Evolutionary conservation across 2,329 filamentous ascomycete genomes (phyloP).

Genomic region (Fusarium torulosum): DNA sequence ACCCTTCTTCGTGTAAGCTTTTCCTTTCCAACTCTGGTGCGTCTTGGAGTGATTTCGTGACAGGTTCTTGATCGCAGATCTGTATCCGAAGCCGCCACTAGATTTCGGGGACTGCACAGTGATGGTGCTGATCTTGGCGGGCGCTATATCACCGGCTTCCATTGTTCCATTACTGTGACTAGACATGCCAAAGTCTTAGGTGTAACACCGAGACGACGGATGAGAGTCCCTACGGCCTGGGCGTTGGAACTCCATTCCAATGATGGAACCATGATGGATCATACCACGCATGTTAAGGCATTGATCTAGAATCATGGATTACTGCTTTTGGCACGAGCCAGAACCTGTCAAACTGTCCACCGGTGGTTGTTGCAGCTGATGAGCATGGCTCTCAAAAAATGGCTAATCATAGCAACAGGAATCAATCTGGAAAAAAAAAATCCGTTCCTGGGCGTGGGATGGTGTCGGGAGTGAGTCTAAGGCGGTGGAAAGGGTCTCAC

Average conservation of each 20-base stretch:
- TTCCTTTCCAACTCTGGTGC: constrained; percentile 14
- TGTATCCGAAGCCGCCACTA: constrained; percentile 29
- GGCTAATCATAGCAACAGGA: constrained; percentile 1
- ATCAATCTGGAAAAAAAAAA: background rate
- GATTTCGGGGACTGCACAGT: constrained; percentile 18
- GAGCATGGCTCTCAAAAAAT: background rate
- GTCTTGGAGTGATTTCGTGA: constrained; percentile 14
- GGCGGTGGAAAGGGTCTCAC: constrained; percentile 10
- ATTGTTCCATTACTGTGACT: constrained; percentile 25
- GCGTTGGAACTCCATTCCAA: constrained; percentile 42
- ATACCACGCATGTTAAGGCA: constrained; percentile 18
- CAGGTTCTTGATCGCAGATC: constrained; percentile 29
- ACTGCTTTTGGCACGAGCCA: constrained; percentile 15
- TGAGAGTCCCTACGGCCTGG: constrained; percentile 33
- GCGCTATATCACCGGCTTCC: constrained; percentile 17
- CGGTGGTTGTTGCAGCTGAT: constrained; percentile 5
- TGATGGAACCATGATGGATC: constrained; percentile 24
- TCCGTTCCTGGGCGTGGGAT: constrained; percentile 33
- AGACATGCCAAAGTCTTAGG: constrained; percentile 27
- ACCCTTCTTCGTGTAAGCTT: constrained; percentile 23
- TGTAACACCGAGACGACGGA: constrained; percentile 18
- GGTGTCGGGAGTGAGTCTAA: constrained; percentile 24
- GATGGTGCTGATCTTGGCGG: constrained; percentile 24
- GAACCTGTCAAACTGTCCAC: constrained; percentile 3
- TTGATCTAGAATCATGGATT: constrained; percentile 26